phyloP scores from a whole-genome alignment of 768 basidiomycete genomes.

The Termitomyces sp. region DNA sequence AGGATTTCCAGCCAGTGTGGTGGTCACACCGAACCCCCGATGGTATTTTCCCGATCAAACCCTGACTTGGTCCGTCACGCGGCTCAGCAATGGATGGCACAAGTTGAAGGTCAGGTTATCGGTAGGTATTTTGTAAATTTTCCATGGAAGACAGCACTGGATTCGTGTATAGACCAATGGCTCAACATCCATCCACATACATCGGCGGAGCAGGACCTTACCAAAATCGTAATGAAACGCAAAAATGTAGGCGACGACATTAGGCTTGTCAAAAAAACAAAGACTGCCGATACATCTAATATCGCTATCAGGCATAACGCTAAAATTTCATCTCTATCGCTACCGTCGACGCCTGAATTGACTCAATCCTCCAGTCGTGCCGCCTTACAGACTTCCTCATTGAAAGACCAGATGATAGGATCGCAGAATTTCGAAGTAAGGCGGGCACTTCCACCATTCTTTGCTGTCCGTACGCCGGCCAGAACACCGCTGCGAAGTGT shows the following conservation, averaged over 20 bases:
- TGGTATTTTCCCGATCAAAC: neutral
- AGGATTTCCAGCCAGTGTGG: neutral
- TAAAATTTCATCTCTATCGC: neutral
- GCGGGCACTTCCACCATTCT: neutral
- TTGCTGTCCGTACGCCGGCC: neutral
- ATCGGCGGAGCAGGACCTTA: neutral
- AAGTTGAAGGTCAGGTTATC: neutral
- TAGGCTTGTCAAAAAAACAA: neutral
- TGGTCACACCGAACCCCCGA: neutral
- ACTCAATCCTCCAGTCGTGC: neutral
- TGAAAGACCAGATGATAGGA: neutral
- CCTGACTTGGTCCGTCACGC: neutral
- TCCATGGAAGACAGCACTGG: neutral
- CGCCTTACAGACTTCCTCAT: neutral
- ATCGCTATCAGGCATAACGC: neutral
- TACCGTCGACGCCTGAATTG: neutral
- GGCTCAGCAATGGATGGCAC: constrained; percentile 1
- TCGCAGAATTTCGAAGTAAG: neutral
- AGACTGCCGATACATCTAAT: neutral
- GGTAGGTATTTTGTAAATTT: neutral
- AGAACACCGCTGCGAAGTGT: neutral
- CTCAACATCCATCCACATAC: neutral
- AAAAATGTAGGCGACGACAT: neutral
- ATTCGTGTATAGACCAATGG: neutral
- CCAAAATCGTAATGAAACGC: neutral